Evolutionary conservation across 1,284 basidiomycete species (phyloP), one percentile per base, ranked within the genome.

Genomic region (Cutaneotrichosporon sp.): DNA sequence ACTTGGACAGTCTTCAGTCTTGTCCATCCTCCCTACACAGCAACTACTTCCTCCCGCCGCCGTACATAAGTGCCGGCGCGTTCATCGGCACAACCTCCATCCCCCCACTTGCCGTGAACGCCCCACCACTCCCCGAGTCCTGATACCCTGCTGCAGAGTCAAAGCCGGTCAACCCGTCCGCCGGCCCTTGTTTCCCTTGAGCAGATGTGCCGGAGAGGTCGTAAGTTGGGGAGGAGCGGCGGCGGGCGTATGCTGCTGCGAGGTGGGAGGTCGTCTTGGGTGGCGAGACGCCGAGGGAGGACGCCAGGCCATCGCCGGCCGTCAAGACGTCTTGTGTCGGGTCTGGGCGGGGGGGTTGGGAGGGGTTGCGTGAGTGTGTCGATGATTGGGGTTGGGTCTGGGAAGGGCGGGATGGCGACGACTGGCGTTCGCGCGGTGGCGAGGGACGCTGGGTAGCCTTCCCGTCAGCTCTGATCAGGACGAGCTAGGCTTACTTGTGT

Each of bases 51-150:
- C 13, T 7, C 50, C 51, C 51, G 14, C 51, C 51, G 14, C 31
- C 18, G 51, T 53, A 53, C 51, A 53, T 53, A 30, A 53, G 31
- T 10, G 51, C 30, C 14, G 51, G 51, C 51, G 51, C 51, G 16
- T 53, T 53, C 51, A n/a, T 53, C 31, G 51, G 51, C 14, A 53
- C 51, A 16, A 18, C 30, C 51, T 18, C 8, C 5, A 53, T 14
- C 18, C 31, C 51, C 31, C 51, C 51, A 2, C 16, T 18, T 3
- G 51, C 51, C 18, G 51, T 32, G 51, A 53, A 53, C 31, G 18
- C 31, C 11, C 51, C 51, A 8, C 51, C 51, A 31, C 51, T 53
- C 31, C 51, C 51, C 5, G 51, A 53, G 31, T 53, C 51, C 18
- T 53, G 51, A 16, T 53, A 53, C 16, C 51, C 51, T 30, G 14